Evolutionary conservation across 75 land plant species (phyloP), one percentile per base, ranked within the genome.

Genomic region (Isoetes taiwanensis): DNA sequence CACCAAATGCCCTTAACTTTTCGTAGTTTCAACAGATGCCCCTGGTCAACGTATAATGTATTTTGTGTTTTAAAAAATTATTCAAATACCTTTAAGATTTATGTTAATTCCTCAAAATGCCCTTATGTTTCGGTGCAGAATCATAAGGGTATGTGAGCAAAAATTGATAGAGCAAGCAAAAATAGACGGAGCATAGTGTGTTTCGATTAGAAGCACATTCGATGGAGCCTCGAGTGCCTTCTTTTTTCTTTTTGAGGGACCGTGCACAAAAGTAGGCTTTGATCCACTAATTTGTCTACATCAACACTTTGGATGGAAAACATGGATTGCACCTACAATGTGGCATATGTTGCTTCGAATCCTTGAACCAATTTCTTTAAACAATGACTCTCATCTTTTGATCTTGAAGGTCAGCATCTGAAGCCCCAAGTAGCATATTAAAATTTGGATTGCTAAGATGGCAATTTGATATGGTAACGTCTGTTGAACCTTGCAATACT

Each of bases 301-400:
- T n/a, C n/a, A n/a, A n/a, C n/a, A n/a, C n/a, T n/a, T 37, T 37
- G 14, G 38, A 37, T 9, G 14, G 14, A 37, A 37, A 9, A 9
- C 11, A 9, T 37, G 14, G 14, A 37, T 37, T 9, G 14, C 4
- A 46, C 50, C 50, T 46, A 23, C 50, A 46, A 23, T 46, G 50
- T 3, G 50, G 50, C 50, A 46, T 46, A 6, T 23, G 50, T 46
- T 46, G 50, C 50, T 19, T 46, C 21, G 50, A 46, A 16, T 46
- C 50, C 50, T 46, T 46, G n/a, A 46, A 46, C 50, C 50, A 46
- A 23, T 46, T 46, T 23, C 50, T 46, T 19, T 46, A 46, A n/a
- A 46, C 50, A n/a, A 23, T 46, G 16, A 46, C 50, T n/a, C 50
- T 46, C 50, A 46, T 46, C 16, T 46, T 46, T 23, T 46, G 50